Base-by-base conservation (phyloP, 2,329 filamentous ascomycete genomes). In the Aspergillus ochraceoroseus region DNA sequence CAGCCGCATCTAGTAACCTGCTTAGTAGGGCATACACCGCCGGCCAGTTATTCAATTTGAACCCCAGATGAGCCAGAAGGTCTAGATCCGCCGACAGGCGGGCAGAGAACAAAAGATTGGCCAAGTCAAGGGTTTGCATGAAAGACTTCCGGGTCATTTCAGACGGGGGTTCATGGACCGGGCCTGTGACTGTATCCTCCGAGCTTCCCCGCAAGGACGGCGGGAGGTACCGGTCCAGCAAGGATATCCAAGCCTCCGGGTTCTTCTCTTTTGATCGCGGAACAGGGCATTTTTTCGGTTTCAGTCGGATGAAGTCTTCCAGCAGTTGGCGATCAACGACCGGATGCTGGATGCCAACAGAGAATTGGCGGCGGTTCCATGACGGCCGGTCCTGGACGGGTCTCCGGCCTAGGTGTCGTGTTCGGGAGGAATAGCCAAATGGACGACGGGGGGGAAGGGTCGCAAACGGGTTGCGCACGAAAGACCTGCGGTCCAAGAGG, bases 21-120 rank as follows among this genome's bases (percentile, higher is more conserved):
- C 56, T 61, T 13, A 68, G 51, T 7, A 71, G 49, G 32, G 57
- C 54, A 38, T 67, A 48, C 18, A 68, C 67, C 11, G 60, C 63
- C 37, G 63, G 48, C 65, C 68, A 68, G 45, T 67, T 61, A 17
- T 61, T 57, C 43, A 63, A 48, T 12, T 56, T 51, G 29, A 68
- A 62, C 1, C 65, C 67, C 35, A 71, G 49, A 44, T 67, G 60
- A 7, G 53, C 51, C 26, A 72, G 45, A 22, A 70, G 51, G 51
- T 71, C 63, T 7, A 65, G 27, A 15, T 56, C 44, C 11, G 47
- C 48, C 14, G 51, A 33, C 8, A 29, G 38, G 20, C 60, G 59
- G 7, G 63, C 61, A 38, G 57, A 43, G 30, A 41, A 55, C 22
- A 69, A 46, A 12, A 64, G 45, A 8, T 52, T 53, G 19, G 62